Percentiles rank a stretch among this genome's conserved stretches.
phyloP scores from a whole-genome alignment of 352 stramenopile species.

The Globisporangium middletonii region DNA sequence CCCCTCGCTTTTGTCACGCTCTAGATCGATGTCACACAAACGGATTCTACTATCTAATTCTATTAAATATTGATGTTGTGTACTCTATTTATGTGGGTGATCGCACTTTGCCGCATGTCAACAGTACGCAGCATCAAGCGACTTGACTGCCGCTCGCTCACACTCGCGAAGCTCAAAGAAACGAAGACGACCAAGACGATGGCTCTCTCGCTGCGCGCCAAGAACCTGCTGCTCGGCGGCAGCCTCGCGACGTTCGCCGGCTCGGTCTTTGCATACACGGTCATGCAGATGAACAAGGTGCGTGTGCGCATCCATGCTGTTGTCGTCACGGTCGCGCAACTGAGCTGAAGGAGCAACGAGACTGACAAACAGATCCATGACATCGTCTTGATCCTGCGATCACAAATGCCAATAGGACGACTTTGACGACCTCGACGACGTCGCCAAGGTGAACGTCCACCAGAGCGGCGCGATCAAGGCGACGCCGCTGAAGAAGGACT shows the following conservation, averaged over 20 bases:
- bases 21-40: background rate
- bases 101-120: constrained; percentile 2
- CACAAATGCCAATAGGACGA: constrained; percentile 44
- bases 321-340: background rate
- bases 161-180: constrained; percentile 8
- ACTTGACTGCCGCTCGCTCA: background rate
- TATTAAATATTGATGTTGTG: too few species aligned
- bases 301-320: background rate
- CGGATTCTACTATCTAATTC: background rate
- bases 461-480: constrained; percentile 65
- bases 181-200: constrained; percentile 21
- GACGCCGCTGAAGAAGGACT: constrained; percentile 49
- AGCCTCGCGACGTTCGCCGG: constrained; percentile 56
- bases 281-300: constrained; percentile 80
- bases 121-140: constrained; percentile 1
- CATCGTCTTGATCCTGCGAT: background rate
- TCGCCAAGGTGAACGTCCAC: constrained; percentile 77
- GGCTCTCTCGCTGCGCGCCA: constrained; percentile 59
- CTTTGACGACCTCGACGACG: constrained; percentile 71
- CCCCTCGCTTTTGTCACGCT: background rate
- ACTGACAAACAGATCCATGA: too few species aligned
- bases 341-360: too few species aligned
- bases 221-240: constrained; percentile 72
- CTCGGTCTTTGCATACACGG: constrained; percentile 70
- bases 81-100: too few species aligned